Percentiles rank a stretch among this genome's conserved stretches.
phyloP scores from a whole-genome alignment of 495 filamentous ascomycete genomes.

The Penicillium coffeae region DNA sequence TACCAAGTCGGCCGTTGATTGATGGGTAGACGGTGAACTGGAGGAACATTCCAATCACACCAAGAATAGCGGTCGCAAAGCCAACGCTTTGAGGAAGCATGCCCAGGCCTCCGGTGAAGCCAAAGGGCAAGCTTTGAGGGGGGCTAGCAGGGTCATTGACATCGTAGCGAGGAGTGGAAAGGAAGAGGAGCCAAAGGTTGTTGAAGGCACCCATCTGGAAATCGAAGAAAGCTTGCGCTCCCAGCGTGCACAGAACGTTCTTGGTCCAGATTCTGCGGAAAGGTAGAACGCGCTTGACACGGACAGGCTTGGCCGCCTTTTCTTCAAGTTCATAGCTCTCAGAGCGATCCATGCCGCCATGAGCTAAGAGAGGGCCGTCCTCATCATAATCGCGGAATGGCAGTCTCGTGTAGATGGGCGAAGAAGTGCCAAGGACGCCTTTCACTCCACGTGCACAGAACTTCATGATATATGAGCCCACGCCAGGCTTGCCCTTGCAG shows the following conservation, averaged over 20 bases:
- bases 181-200: conserved; percentile 79
- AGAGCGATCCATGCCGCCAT: conserved; percentile 14
- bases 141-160: conserved; percentile 39
- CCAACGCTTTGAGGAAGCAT: conserved; percentile 72
- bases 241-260: conserved; percentile 66
- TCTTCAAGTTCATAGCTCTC: conserved; percentile 43
- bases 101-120: conserved; percentile 78
- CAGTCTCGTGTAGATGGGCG: conserved; percentile 32
- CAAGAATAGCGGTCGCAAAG: conserved; percentile 73
- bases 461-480: conserved; percentile 31
- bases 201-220: conserved; percentile 80
- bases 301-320: conserved; percentile 28
- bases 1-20: conserved; percentile 64
- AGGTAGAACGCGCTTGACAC: conserved; percentile 44
- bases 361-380: conserved; percentile 30
- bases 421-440: conserved; percentile 30
- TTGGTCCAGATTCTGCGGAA: conserved; percentile 76
- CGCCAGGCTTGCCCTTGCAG: conserved; percentile 44
- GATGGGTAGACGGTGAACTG: conserved; percentile 75
- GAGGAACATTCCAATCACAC: conserved; percentile 69
- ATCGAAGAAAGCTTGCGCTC: conserved; percentile 66
- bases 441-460: conserved; percentile 27
- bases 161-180: conserved; percentile 73
- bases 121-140: conserved; percentile 53
- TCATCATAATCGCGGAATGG: conserved; percentile 38